Evolutionary conservation across 2,329 filamentous ascomycete species (phyloP).

Genomic region (Xylariaceae sp.): DNA sequence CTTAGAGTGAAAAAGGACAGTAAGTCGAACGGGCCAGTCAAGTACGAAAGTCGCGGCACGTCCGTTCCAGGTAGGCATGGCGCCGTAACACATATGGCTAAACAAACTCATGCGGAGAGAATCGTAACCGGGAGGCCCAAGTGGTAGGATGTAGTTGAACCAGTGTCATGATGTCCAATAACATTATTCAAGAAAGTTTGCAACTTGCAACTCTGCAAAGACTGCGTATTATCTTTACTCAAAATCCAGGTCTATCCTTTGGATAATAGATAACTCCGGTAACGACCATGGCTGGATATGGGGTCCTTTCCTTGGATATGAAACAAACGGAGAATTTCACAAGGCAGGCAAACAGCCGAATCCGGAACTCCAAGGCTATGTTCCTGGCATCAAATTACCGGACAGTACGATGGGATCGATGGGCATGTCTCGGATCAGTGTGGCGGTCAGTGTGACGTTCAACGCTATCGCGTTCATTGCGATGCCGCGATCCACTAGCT

Average conservation of each 20-base stretch:
- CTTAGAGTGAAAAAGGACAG: conserved; percentile 31
- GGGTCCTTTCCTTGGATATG: conserved; percentile 33
- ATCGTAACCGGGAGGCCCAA: conserved; percentile 27
- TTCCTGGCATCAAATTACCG: conserved; percentile 30
- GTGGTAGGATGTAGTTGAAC: conserved; percentile 20
- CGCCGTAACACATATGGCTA: conserved; percentile 34
- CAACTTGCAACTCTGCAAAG: conserved; percentile 36
- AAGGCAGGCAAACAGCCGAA: conserved; percentile 19
- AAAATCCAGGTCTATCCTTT: conserved; percentile 34
- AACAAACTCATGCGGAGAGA: conserved; percentile 29
- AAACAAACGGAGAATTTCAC: conserved; percentile 29
- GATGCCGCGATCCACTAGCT: conserved; percentile 33
- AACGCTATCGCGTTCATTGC: conserved; percentile 31
- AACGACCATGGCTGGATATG: conserved; percentile 25
- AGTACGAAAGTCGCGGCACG: conserved; percentile 33
- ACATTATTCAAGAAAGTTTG: conserved; percentile 31
- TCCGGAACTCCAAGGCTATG: conserved; percentile 23
- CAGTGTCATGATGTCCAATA: conserved; percentile 27
- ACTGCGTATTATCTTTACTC: conserved; percentile 29
- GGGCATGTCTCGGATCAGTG: conserved; percentile 29
- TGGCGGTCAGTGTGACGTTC: conserved; percentile 33
- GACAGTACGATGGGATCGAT: conserved; percentile 29
- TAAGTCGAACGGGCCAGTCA: conserved; percentile 31
- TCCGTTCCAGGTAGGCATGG: conserved; percentile 28
- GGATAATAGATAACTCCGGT: conserved; percentile 29